Percentiles rank a stretch among this genome's conserved stretches.
phyloP scores from a whole-genome alignment of 768 basidiomycete genomes.

The Grammothele lineata region DNA sequence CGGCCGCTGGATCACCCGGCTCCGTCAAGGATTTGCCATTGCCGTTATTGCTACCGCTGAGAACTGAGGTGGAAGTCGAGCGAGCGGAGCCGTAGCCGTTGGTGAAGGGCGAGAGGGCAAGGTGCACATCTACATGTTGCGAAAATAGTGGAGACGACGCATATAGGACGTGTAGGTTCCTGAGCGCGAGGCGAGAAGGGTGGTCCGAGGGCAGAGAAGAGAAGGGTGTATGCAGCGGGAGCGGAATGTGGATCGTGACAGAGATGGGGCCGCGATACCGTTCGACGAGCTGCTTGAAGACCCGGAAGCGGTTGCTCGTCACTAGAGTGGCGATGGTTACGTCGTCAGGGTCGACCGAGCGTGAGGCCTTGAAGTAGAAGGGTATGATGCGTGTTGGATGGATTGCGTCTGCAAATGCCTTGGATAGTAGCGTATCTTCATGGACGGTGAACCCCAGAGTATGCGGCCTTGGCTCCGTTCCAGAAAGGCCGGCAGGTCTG shows the following conservation, averaged over 20 bases:
- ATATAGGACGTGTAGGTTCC: constrained; percentile 64
- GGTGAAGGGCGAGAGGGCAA: constrained; percentile 72
- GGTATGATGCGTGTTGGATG: constrained; percentile 74
- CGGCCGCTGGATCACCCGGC: no score
- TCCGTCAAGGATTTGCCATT: no score
- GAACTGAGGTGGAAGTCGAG: no score
- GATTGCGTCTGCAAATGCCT: constrained; percentile 66
- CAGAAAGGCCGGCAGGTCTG: neutral
- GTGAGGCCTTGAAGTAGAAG: constrained; percentile 72
- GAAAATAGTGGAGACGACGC: constrained; percentile 61
- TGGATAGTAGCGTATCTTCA: constrained; percentile 57
- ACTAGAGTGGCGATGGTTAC: constrained; percentile 85
- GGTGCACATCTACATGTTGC: constrained; percentile 76
- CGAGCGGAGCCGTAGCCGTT: neutral
- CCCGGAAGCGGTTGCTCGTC: constrained; percentile 72
- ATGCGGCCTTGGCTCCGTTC: no score
- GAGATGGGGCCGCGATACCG: constrained; percentile 85
- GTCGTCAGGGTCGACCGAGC: constrained; percentile 53
- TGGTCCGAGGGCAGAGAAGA: constrained; percentile 31
- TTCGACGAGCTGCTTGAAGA: constrained; percentile 66
- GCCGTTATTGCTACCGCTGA: no score
- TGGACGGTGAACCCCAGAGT: no score
- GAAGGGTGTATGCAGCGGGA: constrained; percentile 33
- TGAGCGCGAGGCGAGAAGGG: constrained; percentile 41
- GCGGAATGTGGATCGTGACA: constrained; percentile 72